These are phyloP conservation scores for Sarocladiaceae sp. DNA, from an alignment of 2,329 filamentous ascomycete species.

Conservation along the genomic window DNA sequence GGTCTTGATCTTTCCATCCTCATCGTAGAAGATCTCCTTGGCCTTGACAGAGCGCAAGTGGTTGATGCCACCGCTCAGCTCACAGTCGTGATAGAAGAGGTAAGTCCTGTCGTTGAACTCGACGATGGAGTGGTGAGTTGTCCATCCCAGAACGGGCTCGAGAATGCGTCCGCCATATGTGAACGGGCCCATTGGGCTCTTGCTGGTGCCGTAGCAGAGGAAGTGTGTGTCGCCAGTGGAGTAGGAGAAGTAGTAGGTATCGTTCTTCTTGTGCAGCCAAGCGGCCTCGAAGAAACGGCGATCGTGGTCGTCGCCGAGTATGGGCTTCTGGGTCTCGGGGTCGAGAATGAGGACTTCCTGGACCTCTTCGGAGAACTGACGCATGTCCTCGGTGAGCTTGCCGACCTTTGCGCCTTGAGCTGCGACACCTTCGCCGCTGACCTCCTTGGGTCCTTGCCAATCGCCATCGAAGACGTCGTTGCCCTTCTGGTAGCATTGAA, in stretches of 20 bases:
- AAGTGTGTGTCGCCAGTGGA: conserved; percentile 76
- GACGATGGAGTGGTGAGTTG: conserved; percentile 75
- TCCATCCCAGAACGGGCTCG: conserved; percentile 76
- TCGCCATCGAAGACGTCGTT: conserved; percentile 51
- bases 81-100: conserved; percentile 73
- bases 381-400: conserved; percentile 62
- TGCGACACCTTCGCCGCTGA: conserved; percentile 45
- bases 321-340: conserved; percentile 52
- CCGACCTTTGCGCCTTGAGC: conserved; percentile 67
- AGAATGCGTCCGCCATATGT: conserved; percentile 67
- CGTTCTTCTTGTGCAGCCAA: conserved; percentile 71
- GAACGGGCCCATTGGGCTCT: conserved; percentile 66
- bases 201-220: conserved; percentile 63
- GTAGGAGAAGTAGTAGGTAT: conserved; percentile 71
- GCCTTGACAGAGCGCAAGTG: conserved; percentile 72
- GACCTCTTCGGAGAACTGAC: conserved; percentile 49
- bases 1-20: conserved; percentile 55
- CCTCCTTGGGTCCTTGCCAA: conserved; percentile 55
- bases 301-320: conserved; percentile 66
- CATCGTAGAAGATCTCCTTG: conserved; percentile 69
- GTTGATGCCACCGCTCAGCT: conserved; percentile 62
- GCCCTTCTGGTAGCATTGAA: conserved; percentile 67
- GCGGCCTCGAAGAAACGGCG: conserved; percentile 76
- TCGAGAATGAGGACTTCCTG: conserved; percentile 62
- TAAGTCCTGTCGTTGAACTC: conserved; percentile 70